Percentiles rank a stretch among this genome's conserved stretches.
These are phyloP conservation scores for Cicer arietinum DNA, from an alignment of 306 rosid species.

Conservation along the genomic window DNA sequence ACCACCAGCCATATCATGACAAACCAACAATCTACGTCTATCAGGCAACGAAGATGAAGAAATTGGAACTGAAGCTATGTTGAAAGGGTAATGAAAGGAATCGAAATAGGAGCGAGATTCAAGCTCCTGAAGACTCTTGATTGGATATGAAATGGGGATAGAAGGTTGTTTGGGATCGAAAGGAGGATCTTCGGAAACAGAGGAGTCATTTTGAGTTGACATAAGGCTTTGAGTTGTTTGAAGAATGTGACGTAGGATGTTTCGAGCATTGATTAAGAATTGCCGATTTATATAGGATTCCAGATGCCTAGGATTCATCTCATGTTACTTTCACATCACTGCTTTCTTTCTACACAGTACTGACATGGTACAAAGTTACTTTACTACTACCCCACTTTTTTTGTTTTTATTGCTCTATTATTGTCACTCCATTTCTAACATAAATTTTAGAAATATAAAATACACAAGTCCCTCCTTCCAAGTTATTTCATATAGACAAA, in stretches of 20 bases:
- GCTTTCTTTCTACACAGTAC: neutral
- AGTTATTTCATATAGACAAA: neutral
- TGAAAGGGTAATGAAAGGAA: slow-evolving; percentile 89
- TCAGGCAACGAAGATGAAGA: slow-evolving; percentile 52
- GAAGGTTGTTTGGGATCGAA: slow-evolving; percentile 75
- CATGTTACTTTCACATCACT: neutral
- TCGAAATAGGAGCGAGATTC: slow-evolving; percentile 72
- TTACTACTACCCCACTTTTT: too few species aligned
- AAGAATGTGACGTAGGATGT: slow-evolving; percentile 34
- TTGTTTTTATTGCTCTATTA: too few species aligned
- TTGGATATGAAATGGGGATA: slow-evolving; percentile 79
- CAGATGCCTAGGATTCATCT: slow-evolving; percentile 42
- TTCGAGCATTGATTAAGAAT: slow-evolving; percentile 36
- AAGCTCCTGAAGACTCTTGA: slow-evolving; percentile 78
- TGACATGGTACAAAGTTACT: neutral
- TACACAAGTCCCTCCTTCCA: too few species aligned
- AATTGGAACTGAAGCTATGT: slow-evolving; percentile 65
- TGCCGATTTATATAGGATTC: slow-evolving; percentile 43
- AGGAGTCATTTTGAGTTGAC: slow-evolving; percentile 42
- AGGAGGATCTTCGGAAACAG: slow-evolving; percentile 39
- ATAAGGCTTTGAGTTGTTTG: slow-evolving; percentile 36
- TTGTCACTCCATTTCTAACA: too few species aligned
- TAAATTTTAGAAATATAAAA: too few species aligned
- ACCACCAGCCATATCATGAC: slow-evolving; percentile 93
- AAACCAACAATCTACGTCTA: slow-evolving; percentile 79